phyloP scores from a whole-genome alignment of 352 stramenopile genomes.

The Pythium aristosporum region DNA sequence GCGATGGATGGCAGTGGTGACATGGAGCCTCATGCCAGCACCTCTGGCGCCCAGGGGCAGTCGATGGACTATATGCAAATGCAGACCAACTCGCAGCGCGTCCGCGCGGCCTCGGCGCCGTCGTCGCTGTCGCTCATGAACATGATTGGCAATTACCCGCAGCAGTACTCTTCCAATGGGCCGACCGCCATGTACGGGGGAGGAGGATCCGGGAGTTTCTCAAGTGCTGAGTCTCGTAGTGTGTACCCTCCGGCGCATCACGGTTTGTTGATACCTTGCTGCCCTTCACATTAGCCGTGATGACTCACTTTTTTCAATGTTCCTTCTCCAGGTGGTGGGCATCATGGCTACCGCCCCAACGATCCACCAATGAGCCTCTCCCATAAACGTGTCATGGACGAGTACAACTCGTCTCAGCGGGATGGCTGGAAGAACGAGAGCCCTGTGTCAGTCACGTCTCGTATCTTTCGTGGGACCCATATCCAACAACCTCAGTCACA shows the following conservation, averaged over 20 bases:
- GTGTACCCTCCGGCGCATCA: constrained; percentile 21
- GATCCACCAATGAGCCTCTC: constrained; percentile 29
- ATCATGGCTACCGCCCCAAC: constrained; percentile 16
- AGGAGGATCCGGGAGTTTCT: constrained; percentile 18
- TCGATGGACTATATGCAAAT: constrained; percentile 24
- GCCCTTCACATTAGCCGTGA: not conserved
- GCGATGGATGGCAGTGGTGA: constrained; percentile 27
- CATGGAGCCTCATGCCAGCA: constrained; percentile 10
- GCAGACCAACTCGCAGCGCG: constrained; percentile 19
- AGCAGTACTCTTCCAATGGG: constrained; percentile 24
- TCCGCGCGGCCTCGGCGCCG: constrained; percentile 26
- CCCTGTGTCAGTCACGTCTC: constrained; percentile 28
- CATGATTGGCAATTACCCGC: constrained; percentile 27
- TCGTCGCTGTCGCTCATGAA: constrained; percentile 28
- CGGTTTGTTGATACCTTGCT: not conserved
- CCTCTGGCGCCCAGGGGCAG: constrained; percentile 9
- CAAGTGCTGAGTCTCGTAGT: constrained; percentile 18
- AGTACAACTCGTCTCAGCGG: constrained; percentile 24
- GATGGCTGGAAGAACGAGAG: constrained; percentile 33
- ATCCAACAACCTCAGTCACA: constrained; percentile 19
- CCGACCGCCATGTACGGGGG: constrained; percentile 16
- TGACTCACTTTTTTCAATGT: not conserved
- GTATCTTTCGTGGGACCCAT: constrained; percentile 28
- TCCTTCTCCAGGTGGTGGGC: not conserved
- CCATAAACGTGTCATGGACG: constrained; percentile 31